Evolutionary conservation across 73 alveolate genomes (phyloP).

Genomic region (Symbiodinium pilosum): DNA sequence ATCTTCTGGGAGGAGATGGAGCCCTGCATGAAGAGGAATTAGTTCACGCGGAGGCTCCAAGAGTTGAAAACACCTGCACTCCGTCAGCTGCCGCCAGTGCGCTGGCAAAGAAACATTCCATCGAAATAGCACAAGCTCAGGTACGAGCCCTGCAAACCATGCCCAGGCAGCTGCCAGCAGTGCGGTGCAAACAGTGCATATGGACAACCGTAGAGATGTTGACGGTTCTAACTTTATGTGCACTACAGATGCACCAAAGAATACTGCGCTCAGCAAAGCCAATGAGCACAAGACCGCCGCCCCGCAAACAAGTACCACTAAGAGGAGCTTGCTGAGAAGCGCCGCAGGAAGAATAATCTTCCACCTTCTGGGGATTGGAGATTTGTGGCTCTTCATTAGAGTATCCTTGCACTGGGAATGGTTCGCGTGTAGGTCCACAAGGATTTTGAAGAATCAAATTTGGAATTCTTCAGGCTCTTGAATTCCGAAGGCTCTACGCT

Average conservation of each 20-base stretch:
- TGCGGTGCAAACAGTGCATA: not conserved
- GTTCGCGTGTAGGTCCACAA: not conserved
- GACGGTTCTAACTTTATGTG: not conserved
- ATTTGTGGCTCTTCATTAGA: not conserved
- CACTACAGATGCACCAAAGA: not conserved
- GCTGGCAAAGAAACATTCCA: not conserved
- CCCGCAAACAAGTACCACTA: not conserved
- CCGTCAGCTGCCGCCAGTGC: not conserved
- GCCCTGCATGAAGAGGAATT: constrained; percentile 5
- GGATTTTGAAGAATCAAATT: no score
- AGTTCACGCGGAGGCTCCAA: not conserved
- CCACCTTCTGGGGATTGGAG: no score
- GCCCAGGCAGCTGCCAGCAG: not conserved
- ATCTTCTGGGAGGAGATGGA: not conserved
- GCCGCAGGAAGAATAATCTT: not conserved
- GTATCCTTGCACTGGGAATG: not conserved
- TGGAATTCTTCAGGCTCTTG: no score
- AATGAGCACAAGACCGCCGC: not conserved
- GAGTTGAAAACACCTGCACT: not conserved
- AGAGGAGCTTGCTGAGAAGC: not conserved
- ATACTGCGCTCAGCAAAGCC: not conserved
- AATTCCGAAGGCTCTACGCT: no score
- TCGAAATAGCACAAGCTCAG: not conserved
- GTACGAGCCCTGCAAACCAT: not conserved
- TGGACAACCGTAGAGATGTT: not conserved